A percentile compares a stretch with the other conserved stretches of the same genome.
Evolutionary conservation across 163 green algal species (phyloP).

Genomic region (Prototheca wickerhamii): DNA sequence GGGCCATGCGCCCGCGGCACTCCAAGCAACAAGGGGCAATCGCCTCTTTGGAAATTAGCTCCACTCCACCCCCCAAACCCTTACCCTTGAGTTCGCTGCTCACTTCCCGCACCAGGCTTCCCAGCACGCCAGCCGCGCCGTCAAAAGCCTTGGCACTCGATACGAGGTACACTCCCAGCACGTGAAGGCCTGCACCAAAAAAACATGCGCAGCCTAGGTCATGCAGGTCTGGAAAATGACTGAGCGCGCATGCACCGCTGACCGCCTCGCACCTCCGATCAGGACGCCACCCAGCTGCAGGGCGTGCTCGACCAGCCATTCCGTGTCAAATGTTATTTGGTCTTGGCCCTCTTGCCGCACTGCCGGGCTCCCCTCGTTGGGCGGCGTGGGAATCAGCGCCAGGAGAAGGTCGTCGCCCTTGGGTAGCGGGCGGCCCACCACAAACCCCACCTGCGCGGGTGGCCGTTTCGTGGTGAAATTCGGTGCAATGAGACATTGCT

Average conservation of each 20-base stretch:
- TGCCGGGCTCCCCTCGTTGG: conserved; percentile 1
- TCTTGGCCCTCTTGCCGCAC: neutral
- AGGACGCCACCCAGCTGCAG: conserved; percentile 15
- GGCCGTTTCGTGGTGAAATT: neutral
- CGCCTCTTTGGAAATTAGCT: no score
- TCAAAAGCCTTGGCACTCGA: conserved; percentile 10
- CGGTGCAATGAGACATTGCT: neutral
- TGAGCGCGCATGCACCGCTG: neutral
- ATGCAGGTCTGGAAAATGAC: neutral
- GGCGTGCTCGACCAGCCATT: conserved; percentile 33
- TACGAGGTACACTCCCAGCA: conserved; percentile 30
- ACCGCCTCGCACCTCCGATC: conserved; percentile 11
- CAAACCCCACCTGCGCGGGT: conserved; percentile 16
- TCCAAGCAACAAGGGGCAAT: no score
- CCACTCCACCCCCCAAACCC: no score
- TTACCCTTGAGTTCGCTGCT: conserved; percentile 1
- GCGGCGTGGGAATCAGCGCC: conserved; percentile 2
- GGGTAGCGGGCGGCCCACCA: conserved; percentile 12
- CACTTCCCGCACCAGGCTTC: conserved; percentile 1
- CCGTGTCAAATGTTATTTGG: conserved; percentile 14
- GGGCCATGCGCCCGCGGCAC: no score
- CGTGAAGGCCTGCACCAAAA: conserved; percentile 17
- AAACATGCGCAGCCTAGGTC: neutral
- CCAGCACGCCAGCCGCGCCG: neutral
- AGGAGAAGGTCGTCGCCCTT: conserved; percentile 16